Evolutionary conservation across 768 basidiomycete species (phyloP), one percentile per base, ranked within the genome.

Genomic region (Leucosporidium yakuticum): DNA sequence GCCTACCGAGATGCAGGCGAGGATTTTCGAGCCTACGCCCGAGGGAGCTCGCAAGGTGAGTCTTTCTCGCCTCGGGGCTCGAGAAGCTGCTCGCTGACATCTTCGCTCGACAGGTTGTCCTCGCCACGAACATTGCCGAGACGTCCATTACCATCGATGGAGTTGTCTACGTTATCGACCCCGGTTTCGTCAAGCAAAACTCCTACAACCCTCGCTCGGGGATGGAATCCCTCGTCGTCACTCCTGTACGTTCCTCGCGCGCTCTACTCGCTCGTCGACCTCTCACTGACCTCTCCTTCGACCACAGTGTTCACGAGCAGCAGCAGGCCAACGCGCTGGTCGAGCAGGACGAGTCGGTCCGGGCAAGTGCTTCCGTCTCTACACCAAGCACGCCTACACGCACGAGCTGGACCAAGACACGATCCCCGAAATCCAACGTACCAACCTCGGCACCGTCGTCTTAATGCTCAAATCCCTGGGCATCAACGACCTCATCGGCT

Each of bases 71-170:
- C 15, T 49, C 27, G 17, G 21, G n/a, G n/a, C n/a, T 11, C 32
- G n/a, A 4, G 27, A n/a, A 8, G 25, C 17, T 8, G 0, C 11
- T 32, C 12, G 31, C 55, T 63, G 56, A 48, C 51, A 27, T 25
- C 44, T 15, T 7, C 12, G 29, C 29, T 44, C 17, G 48, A 25
- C 61, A 78, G 78, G 94, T 99, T 57, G 96, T 99, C 25, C 82
- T 99, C 34, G 96, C 96, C 4, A 99, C 96, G 27, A 99, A 99
- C 77, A 98, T 99, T 71, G 96, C 96, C n/a, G 96, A 99, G 80
- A 99, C 96, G 6, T 94, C 91, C 9, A 99, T 99, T 77, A 99
- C 96, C 12, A 99, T 99, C 73, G 96, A 98, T 63, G 96, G 96
- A 34, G 96, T 99, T 9, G 95, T 98, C 3, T 99, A 96, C 78